phyloP scores from a whole-genome alignment of 352 stramenopile species.

The Pythium vanterpoolii region DNA sequence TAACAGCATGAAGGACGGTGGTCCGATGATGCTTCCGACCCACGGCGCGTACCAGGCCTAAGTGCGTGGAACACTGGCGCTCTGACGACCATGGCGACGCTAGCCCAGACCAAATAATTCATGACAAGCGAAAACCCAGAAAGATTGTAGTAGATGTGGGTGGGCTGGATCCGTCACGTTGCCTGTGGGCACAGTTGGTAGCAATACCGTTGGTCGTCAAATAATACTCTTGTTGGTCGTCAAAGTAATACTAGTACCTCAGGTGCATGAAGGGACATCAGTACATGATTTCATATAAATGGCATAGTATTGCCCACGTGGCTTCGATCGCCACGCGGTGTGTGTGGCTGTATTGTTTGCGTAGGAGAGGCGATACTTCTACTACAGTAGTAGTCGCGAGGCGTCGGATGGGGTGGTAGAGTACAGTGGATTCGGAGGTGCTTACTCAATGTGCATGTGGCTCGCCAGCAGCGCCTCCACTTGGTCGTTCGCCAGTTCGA shows the following conservation, averaged over 20 bases:
- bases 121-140: conserved; percentile 1
- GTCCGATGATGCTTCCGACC: conserved; percentile 88
- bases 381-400: not conserved
- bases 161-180: not conserved
- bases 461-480: conserved; percentile 26
- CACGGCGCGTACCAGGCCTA: conserved; percentile 84
- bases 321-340: conserved; percentile 16
- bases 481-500: conserved; percentile 27
- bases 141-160: not conserved
- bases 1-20: conserved; percentile 82
- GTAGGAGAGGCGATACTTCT: conserved; percentile 1
- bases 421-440: conserved; percentile 3
- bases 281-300: conserved; percentile 7
- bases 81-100: not conserved
- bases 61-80: not conserved
- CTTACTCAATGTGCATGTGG: conserved; percentile 21
- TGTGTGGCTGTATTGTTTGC: conserved; percentile 1
- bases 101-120: not conserved
- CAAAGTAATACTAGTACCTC: no score
- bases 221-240: no score
- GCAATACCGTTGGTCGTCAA: no score
- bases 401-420: not conserved
- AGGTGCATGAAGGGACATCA: not conserved
- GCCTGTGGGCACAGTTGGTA: not conserved
- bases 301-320: not conserved